Percentiles rank a stretch among this genome's conserved stretches.
Conservation (phyloP, 1,284 basidiomycete species). For the Termitomyces sp. region DNA sequence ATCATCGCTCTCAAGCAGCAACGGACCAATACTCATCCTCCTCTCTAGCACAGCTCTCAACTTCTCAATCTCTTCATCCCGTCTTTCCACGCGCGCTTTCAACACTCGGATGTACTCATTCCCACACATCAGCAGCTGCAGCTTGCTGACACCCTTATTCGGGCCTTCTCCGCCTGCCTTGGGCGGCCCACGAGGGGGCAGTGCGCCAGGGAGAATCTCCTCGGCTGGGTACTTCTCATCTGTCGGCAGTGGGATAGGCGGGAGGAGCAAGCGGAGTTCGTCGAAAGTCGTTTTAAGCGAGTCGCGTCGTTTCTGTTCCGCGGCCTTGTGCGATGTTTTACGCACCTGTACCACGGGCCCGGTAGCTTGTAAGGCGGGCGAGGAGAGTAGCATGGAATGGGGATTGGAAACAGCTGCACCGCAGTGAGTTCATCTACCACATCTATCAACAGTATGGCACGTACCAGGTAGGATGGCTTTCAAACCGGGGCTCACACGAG, state of each 20-base stretch:
- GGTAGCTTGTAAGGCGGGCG: conserved; percentile 19
- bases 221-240: conserved; percentile 59
- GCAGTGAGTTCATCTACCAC: neutral
- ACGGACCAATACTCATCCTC: conserved; percentile 45
- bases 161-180: conserved; percentile 84
- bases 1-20: conserved; percentile 30
- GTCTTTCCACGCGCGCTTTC: conserved; percentile 73
- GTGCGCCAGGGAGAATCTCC: conserved; percentile 74
- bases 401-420: conserved; percentile 10
- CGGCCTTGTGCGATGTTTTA: conserved; percentile 93
- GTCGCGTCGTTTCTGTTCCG: conserved; percentile 95
- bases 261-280: conserved; percentile 83
- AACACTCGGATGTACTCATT: conserved; percentile 84
- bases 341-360: conserved; percentile 41
- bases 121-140: conserved; percentile 85
- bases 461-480: conserved; percentile 70
- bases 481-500: conserved; percentile 43
- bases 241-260: conserved; percentile 79
- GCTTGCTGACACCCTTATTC: conserved; percentile 92
- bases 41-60: conserved; percentile 66
- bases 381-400: conserved; percentile 17
- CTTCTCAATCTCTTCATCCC: conserved; percentile 76
- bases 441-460: conserved; percentile 9
- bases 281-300: conserved; percentile 95
- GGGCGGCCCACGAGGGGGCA: conserved; percentile 82